Conservation (phyloP, 1,139 yeast genomes). For the Nakaseomyces uthaithaninus region DNA sequence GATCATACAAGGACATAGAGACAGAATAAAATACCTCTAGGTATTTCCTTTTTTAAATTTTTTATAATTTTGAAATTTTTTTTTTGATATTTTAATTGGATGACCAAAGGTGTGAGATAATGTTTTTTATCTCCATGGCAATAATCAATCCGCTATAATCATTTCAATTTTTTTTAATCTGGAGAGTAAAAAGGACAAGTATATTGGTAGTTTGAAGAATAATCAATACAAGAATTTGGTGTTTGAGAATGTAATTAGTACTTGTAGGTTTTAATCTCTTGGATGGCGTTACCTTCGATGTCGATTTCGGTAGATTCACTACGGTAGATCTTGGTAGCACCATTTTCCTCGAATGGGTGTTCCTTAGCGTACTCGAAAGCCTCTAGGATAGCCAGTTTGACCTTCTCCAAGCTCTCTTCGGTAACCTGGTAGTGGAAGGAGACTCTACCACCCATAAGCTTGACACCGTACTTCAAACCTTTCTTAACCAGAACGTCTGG, state of each 20-base stretch:
- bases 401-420: constrained; percentile 54
- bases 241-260: constrained; percentile 14
- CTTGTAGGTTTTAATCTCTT: constrained; percentile 30
- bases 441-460: constrained; percentile 64
- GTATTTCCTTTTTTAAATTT: too few species aligned
- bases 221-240: neutral
- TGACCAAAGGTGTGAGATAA: too few species aligned
- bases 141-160: too few species aligned
- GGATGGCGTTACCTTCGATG: constrained; percentile 26
- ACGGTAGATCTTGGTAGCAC: constrained; percentile 39
- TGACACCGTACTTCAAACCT: constrained; percentile 55
- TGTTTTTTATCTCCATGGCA: too few species aligned
- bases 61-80: too few species aligned
- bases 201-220: too few species aligned
- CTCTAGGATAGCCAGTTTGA: constrained; percentile 54
- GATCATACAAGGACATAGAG: neutral
- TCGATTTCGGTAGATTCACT: constrained; percentile 32
- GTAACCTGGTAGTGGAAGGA: constrained; percentile 82
- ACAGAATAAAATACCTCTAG: too few species aligned
- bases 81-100: too few species aligned
- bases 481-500: constrained; percentile 47
- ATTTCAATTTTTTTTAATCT: too few species aligned
- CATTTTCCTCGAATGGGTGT: constrained; percentile 36
- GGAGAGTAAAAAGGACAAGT: too few species aligned
- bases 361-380: constrained; percentile 44